Conservation (phyloP, 1,284 basidiomycete species). For the Leccinum pseudoinsigne region DNA sequence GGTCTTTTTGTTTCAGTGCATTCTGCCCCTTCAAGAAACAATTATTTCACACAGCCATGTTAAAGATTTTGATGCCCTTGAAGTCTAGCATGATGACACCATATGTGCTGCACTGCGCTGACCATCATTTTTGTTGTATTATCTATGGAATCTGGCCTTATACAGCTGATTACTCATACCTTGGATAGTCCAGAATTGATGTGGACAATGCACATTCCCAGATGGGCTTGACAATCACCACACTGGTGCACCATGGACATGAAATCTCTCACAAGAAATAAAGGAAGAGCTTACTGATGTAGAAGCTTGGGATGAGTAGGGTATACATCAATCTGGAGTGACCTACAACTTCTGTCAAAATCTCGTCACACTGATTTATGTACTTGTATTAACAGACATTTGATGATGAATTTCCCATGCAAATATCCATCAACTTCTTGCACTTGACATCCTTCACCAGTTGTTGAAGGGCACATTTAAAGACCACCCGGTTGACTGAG, state of each 20-base stretch:
- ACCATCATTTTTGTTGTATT: conserved; percentile 12
- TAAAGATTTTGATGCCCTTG: conserved; percentile 11
- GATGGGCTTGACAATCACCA: neutral
- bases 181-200: conserved; percentile 25
- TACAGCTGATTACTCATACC: conserved; percentile 25
- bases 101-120: conserved; percentile 9
- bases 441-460: neutral
- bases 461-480: neutral
- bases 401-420: neutral
- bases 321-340: neutral
- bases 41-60: conserved; percentile 17
- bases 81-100: conserved; percentile 14
- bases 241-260: neutral
- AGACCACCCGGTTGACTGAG: neutral
- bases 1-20: too few species aligned
- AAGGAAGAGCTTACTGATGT: neutral
- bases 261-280: neutral
- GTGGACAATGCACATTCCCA: conserved; percentile 14
- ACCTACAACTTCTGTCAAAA: neutral
- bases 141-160: conserved; percentile 17
- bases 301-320: neutral
- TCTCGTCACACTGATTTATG: neutral
- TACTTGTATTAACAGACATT: neutral
- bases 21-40: conserved; percentile 20
- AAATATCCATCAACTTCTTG: neutral